phyloP scores from a whole-genome alignment of 2,329 filamentous ascomycete genomes.

The Curvularia lunata region DNA sequence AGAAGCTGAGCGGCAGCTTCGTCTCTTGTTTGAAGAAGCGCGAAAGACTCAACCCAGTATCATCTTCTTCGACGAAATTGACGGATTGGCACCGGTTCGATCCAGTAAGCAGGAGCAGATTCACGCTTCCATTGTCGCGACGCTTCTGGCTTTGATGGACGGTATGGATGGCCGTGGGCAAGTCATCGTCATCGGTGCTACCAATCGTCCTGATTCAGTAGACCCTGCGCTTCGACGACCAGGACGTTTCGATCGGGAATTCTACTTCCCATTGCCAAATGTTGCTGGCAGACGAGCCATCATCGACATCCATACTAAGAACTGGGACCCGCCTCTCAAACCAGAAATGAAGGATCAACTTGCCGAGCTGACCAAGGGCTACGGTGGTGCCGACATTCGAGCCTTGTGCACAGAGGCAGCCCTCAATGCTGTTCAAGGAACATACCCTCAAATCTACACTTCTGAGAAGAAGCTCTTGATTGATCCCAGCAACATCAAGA shows the following conservation, averaged over 20 bases:
- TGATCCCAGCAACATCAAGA: slow-evolving; percentile 79
- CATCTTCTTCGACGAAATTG: slow-evolving; percentile 99
- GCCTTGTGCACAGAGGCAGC: slow-evolving; percentile 96
- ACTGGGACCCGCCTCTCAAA: slow-evolving; percentile 81
- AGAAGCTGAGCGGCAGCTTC: slow-evolving; percentile 93
- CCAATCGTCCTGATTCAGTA: slow-evolving; percentile 94
- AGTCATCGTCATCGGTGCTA: slow-evolving; percentile 98
- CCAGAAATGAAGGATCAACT: slow-evolving; percentile 81
- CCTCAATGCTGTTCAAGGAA: slow-evolving; percentile 92
- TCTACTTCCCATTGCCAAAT: slow-evolving; percentile 94
- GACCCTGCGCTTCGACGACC: slow-evolving; percentile 94
- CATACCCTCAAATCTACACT: slow-evolving; percentile 94
- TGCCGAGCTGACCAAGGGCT: slow-evolving; percentile 90
- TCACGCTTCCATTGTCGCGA: slow-evolving; percentile 82
- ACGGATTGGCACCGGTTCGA: slow-evolving; percentile 91
- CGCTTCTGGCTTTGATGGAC: slow-evolving; percentile 59
- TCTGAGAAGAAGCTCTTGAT: slow-evolving; percentile 90
- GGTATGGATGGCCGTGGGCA: slow-evolving; percentile 66
- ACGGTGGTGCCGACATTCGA: slow-evolving; percentile 92
- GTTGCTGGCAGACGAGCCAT: slow-evolving; percentile 81
- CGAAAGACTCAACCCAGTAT: slow-evolving; percentile 96
- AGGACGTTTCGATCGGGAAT: slow-evolving; percentile 94
- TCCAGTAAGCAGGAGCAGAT: slow-evolving; percentile 99
- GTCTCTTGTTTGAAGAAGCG: slow-evolving; percentile 93
- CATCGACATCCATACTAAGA: slow-evolving; percentile 91